These are phyloP conservation scores for Agrostemma githago DNA, from an alignment of 148 eudicot genomes.

Conservation along the genomic window DNA sequence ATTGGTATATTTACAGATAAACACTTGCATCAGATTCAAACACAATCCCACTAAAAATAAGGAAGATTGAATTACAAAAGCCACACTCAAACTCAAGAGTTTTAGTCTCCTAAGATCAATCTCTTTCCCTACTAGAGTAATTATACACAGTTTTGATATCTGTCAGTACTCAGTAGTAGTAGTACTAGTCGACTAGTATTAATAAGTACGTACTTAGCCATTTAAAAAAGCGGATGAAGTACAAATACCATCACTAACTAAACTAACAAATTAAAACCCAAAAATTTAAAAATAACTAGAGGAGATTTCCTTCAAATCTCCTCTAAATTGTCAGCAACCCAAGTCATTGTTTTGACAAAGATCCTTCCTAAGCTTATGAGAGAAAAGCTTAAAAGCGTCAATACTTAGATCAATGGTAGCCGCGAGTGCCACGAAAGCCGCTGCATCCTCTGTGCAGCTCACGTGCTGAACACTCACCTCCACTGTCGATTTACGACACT, in stretches of 20 bases:
- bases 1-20: too few species aligned
- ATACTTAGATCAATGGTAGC: conserved; percentile 87
- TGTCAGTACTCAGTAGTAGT: neutral
- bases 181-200: conserved; percentile 4
- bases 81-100: neutral
- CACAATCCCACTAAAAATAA: neutral
- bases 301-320: neutral
- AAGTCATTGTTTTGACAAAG: conserved; percentile 50
- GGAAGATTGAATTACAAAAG: conserved; percentile 11
- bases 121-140: neutral
- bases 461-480: conserved; percentile 86
- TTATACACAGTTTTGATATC: conserved; percentile 26
- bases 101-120: neutral
- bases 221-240: conserved; percentile 37
- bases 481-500: conserved; percentile 60
- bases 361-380: conserved; percentile 84
- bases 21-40: neutral
- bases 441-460: conserved; percentile 86
- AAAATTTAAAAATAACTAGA: neutral
- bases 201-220: conserved; percentile 25
- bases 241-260: conserved; percentile 28
- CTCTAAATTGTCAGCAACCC: conserved; percentile 19
- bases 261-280: neutral
- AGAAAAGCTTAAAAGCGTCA: conserved; percentile 85
- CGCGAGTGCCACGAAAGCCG: conserved; percentile 70